Percentiles rank a stretch among this genome's conserved stretches.
These are phyloP conservation scores for Malassezia nana DNA, from an alignment of 1,284 basidiomycete genomes.

Conservation along the genomic window DNA sequence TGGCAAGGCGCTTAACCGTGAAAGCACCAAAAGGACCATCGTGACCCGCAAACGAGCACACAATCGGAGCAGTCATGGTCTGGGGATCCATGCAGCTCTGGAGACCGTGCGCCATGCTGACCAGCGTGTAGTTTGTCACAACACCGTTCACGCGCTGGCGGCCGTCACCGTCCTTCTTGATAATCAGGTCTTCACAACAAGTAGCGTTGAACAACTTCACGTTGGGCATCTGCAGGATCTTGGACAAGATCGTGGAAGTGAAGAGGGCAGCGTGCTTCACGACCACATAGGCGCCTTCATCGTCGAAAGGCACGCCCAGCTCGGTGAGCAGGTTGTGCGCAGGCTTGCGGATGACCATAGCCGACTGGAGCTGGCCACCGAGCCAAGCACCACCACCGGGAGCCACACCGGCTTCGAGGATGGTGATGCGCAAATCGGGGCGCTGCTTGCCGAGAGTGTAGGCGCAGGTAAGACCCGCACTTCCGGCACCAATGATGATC, in stretches of 20 bases:
- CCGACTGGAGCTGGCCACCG: conserved; percentile 68
- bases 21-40: conserved; percentile 79
- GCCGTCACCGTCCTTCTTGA: conserved; percentile 37
- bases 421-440: conserved; percentile 68
- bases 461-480: conserved; percentile 67
- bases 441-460: conserved; percentile 59
- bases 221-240: conserved; percentile 60
- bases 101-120: conserved; percentile 60
- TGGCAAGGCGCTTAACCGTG: conserved; percentile 69
- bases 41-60: conserved; percentile 57
- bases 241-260: conserved; percentile 67
- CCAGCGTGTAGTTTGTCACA: conserved; percentile 70
- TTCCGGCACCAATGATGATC: conserved; percentile 69
- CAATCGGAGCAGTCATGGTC: conserved; percentile 55
- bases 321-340: conserved; percentile 65
- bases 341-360: conserved; percentile 73
- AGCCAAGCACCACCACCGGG: conserved; percentile 55
- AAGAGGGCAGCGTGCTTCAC: conserved; percentile 51
- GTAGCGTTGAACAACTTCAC: conserved; percentile 54
- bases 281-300: conserved; percentile 59
- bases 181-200: conserved; percentile 45
- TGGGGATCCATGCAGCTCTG: conserved; percentile 77
- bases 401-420: conserved; percentile 69
- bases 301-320: conserved; percentile 67
- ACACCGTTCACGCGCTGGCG: conserved; percentile 66